A percentile compares a stretch with the other conserved stretches of the same genome.
phyloP scores from a whole-genome alignment of 192 early-diverging fungal species.

The Backusella westeae region DNA sequence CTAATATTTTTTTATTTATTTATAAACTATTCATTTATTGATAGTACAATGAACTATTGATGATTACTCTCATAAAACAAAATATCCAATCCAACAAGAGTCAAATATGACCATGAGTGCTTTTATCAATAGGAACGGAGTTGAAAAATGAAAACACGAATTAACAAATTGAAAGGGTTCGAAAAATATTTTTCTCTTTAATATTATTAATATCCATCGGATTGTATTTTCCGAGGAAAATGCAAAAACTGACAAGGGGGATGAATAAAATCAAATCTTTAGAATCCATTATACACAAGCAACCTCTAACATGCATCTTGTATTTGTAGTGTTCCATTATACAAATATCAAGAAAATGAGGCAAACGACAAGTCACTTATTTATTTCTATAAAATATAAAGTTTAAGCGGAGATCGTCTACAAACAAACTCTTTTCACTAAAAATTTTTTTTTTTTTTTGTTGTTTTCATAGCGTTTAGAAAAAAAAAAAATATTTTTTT shows the following conservation, averaged over 20 bases:
- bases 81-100: neutral
- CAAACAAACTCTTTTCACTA: neutral
- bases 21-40: too few relatives aligned
- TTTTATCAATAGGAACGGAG: neutral
- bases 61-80: neutral
- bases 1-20: neutral
- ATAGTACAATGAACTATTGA: neutral
- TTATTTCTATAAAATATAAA: constrained; percentile 9
- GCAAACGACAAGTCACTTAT: neutral
- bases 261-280: neutral
- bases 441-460: neutral
- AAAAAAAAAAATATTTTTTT: neutral
- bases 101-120: neutral
- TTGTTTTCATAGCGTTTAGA: neutral
- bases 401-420: neutral
- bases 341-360: neutral
- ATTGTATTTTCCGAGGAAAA: neutral
- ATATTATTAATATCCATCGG: neutral
- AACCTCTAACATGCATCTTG: too few relatives aligned
- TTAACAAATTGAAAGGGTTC: neutral
- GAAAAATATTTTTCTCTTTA: neutral
- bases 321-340: too few relatives aligned
- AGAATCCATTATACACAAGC: too few relatives aligned
- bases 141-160: neutral
- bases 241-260: neutral